Percentiles rank a stretch among this genome's conserved stretches.
Conservation (phyloP, 2,329 filamentous ascomycete genomes). For the Didymella pinodella region DNA sequence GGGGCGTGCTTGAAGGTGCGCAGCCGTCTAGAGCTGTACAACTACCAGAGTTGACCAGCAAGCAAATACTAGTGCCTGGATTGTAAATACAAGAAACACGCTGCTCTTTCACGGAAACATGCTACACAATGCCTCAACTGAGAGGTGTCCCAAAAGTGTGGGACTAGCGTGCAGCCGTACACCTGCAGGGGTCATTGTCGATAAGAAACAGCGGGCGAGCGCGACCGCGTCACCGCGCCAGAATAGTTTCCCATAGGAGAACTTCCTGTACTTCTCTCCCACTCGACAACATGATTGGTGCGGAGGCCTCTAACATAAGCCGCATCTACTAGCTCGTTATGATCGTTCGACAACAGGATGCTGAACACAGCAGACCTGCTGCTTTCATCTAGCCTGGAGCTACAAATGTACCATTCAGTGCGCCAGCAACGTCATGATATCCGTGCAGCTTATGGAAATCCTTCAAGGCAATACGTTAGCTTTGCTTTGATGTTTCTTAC, state of each 20-base stretch:
- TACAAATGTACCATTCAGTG: background rate
- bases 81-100: background rate
- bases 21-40: background rate
- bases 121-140: conserved; percentile 3
- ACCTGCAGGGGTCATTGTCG: conserved; percentile 15
- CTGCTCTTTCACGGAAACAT: background rate
- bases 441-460: background rate
- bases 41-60: conserved; percentile 4
- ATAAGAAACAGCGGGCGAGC: conserved; percentile 2
- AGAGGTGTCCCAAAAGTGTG: conserved; percentile 21
- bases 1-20: conserved; percentile 6
- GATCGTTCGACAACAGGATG: conserved; percentile 6
- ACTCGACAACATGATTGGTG: conserved; percentile 8
- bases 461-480: background rate
- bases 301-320: background rate
- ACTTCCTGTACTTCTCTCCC: background rate
- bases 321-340: background rate
- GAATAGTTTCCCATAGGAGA: conserved; percentile 1
- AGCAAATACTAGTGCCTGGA: conserved; percentile 2
- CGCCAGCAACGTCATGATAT: conserved; percentile 12
- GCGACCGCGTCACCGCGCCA: background rate
- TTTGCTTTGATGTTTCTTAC: background rate
- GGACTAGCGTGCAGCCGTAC: conserved; percentile 9
- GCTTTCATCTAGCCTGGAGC: conserved; percentile 10
- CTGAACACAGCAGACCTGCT: conserved; percentile 1